Conservation (phyloP, 2,329 filamentous ascomycete genomes). For the Alternaria viburni region DNA sequence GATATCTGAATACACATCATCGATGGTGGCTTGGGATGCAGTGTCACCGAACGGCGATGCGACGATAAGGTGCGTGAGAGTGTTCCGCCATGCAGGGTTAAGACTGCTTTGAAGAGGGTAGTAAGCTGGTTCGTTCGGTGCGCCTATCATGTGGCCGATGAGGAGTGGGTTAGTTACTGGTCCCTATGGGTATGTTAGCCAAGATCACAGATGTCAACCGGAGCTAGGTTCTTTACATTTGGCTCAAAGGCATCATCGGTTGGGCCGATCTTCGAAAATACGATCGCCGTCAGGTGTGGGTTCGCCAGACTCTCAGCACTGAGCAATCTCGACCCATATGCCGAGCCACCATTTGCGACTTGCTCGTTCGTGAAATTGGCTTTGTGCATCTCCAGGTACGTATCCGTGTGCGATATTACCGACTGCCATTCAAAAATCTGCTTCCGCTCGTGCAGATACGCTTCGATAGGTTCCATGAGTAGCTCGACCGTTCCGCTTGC, state of each 20-base stretch:
- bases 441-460: slow-evolving; percentile 10
- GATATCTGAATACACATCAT: slow-evolving; percentile 24
- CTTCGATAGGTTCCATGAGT: slow-evolving; percentile 24
- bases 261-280: slow-evolving; percentile 26
- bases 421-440: slow-evolving; percentile 22
- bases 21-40: slow-evolving; percentile 5
- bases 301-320: slow-evolving; percentile 24
- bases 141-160: slow-evolving; percentile 33
- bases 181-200: slow-evolving; percentile 12
- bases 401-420: slow-evolving; percentile 11
- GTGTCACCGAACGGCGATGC: slow-evolving; percentile 21
- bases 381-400: slow-evolving; percentile 18
- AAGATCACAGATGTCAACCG: background rate
- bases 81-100: slow-evolving; percentile 34
- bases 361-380: slow-evolving; percentile 18
- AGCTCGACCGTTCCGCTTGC: slow-evolving; percentile 25
- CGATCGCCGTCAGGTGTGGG: slow-evolving; percentile 15
- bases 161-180: slow-evolving; percentile 22
- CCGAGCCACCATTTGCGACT: slow-evolving; percentile 28
- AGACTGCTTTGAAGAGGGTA: slow-evolving; percentile 22
- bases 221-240: slow-evolving; percentile 14
- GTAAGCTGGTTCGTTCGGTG: slow-evolving; percentile 17
- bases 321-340: slow-evolving; percentile 30
- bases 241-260: slow-evolving; percentile 12
- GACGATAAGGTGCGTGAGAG: slow-evolving; percentile 28